phyloP scores from a whole-genome alignment of 2,329 filamentous ascomycete genomes.

The Cytospora piceicola region DNA sequence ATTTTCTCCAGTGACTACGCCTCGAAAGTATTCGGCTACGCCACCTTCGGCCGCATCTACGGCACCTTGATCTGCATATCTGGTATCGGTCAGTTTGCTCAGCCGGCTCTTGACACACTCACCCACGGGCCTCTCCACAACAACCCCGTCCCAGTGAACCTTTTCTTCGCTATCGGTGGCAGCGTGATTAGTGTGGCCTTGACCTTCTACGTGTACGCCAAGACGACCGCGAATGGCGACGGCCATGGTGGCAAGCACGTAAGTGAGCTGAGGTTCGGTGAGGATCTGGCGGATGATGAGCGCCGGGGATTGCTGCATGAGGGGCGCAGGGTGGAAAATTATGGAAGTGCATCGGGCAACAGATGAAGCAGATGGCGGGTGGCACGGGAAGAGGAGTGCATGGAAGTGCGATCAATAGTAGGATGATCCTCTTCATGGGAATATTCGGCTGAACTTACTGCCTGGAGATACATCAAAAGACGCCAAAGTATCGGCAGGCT shows the following conservation, averaged over 20 bases:
- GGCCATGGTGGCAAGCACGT: neutral
- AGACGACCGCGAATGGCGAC: conserved; percentile 28
- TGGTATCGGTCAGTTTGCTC: conserved; percentile 71
- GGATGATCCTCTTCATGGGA: neutral
- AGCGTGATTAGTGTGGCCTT: conserved; percentile 58
- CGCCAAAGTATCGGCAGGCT: too few relatives aligned
- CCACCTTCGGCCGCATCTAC: conserved; percentile 80
- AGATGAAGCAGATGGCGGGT: neutral
- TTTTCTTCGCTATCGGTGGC: conserved; percentile 57
- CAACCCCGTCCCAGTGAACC: conserved; percentile 68
- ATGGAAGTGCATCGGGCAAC: neutral
- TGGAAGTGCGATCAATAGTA: neutral
- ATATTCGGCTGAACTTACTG: too few relatives aligned
- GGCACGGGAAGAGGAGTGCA: neutral
- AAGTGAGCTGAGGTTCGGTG: neutral
- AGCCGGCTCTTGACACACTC: conserved; percentile 70
- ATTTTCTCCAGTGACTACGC: conserved; percentile 62
- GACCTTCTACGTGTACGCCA: conserved; percentile 56
- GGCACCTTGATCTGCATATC: conserved; percentile 75
- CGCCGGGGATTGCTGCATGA: conserved; percentile 7
- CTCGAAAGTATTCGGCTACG: conserved; percentile 78
- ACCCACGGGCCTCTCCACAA: conserved; percentile 65
- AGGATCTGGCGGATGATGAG: conserved; percentile 10
- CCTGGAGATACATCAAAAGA: too few relatives aligned
- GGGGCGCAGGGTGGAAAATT: neutral